phyloP scores from a whole-genome alignment of 257 asterid genomes.

The Pogostemon cablin region DNA sequence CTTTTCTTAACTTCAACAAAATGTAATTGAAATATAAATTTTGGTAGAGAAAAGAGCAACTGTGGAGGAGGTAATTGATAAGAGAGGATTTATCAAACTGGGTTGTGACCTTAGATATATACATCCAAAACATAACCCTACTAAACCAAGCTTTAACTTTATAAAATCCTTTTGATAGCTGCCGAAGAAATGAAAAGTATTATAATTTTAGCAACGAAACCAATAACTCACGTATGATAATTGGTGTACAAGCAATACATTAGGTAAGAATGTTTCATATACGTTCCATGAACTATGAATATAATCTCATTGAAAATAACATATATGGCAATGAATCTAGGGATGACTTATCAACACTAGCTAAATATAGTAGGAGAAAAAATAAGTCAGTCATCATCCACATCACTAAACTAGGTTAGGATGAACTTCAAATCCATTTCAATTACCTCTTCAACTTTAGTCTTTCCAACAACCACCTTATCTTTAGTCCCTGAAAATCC shows the following conservation, averaged over 20 bases:
- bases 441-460: conserved; percentile 86
- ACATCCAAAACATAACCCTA: background rate
- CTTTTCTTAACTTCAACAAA: conserved; percentile 3
- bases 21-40: background rate
- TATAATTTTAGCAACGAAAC: background rate
- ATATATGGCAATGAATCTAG: background rate
- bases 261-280: background rate
- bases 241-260: background rate
- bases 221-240: conserved; percentile 10
- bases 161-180: background rate
- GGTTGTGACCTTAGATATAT: background rate
- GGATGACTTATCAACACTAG: conserved; percentile 3
- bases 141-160: background rate
- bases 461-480: conserved; percentile 81
- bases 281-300: background rate
- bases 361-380: background rate
- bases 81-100: background rate
- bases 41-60: background rate
- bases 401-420: background rate
- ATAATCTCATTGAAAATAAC: conserved; percentile 13
- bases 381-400: conserved; percentile 6
- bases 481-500: conserved; percentile 92
- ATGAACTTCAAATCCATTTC: background rate
- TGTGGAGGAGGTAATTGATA: background rate
- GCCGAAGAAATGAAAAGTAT: background rate